Evolutionary conservation across 1,139 yeast species (phyloP), one percentile per base, ranked within the genome.

Genomic region (Zygoascus hellenicus): DNA sequence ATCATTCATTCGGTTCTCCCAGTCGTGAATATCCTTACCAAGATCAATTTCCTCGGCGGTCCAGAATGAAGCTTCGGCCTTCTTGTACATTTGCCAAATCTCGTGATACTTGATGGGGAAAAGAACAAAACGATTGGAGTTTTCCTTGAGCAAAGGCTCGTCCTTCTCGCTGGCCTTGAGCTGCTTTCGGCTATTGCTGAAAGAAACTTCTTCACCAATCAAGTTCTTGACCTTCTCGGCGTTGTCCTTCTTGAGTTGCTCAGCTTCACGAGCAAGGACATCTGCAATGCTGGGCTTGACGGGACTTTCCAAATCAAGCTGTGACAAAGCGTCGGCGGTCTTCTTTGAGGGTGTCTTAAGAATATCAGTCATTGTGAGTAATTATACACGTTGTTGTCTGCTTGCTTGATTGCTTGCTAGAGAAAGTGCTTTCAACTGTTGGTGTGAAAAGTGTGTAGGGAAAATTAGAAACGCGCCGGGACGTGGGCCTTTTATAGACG

Each of bases 51-150:
- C 99, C 74, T 92, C 99, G 48, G 98, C 97, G 45, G 98, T 92
- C 99, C 99, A 92, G 78, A 92, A 92, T 10, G 97, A 88, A 19
- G 98, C 97, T 75, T 92, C 98, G 38, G 97, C 97, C 72, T 90
- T 89, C 76, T 92, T 92, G 74, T 92, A 92, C 78, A 95, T 92
- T 69, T 90, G 96, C 97, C 98, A 92, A 63, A 94, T 86, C 72
- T 92, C 97, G 67, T 90, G 94, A 74, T 89, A 94, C 71, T 87
- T 86, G 71, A 92, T 89, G 56, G 99, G 99, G 81, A 92, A 94
- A 60, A 92, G 74, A 48, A 92, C 98, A 64, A 89, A 92, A 65
- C 98, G 82, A 65, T 81, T 81, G 58, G 78, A 80, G 78, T 94
- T 92, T 71, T 92, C 97, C 52, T 69, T 67, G 62, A 92, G 78